Percentiles rank a stretch among this genome's conserved stretches.
Evolutionary conservation across 306 rosid genomes (phyloP).

Genomic region (Prinsepia uniflora): DNA sequence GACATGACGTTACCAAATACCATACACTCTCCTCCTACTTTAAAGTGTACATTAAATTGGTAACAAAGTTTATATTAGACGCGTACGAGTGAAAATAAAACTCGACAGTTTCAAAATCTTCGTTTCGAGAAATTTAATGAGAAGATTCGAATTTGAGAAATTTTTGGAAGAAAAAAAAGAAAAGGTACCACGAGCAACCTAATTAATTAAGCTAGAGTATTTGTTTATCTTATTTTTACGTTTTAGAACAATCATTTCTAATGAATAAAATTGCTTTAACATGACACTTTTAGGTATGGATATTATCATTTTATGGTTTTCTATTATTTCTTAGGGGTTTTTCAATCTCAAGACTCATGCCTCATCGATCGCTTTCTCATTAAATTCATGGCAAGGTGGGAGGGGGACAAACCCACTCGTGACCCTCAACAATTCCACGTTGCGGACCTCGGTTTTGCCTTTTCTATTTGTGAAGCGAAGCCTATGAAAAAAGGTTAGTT

Average conservation of each 20-base stretch:
- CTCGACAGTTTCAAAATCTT: too few relatives aligned
- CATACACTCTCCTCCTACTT: too few relatives aligned
- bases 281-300: neutral
- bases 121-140: too few relatives aligned
- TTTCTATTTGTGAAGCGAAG: neutral
- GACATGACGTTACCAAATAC: neutral
- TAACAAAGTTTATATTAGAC: too few relatives aligned
- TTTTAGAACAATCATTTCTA: neutral
- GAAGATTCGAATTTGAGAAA: too few relatives aligned
- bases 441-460: constrained; percentile 15
- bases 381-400: constrained; percentile 23
- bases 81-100: too few relatives aligned
- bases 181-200: too few relatives aligned
- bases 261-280: neutral
- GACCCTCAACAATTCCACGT: constrained; percentile 24
- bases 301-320: neutral
- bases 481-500: too few relatives aligned
- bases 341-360: too few relatives aligned
- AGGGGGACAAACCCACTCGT: constrained; percentile 41
- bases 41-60: neutral
- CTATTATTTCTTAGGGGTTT: neutral
- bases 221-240: too few relatives aligned
- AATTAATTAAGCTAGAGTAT: too few relatives aligned
- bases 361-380: constrained; percentile 21
- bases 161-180: too few relatives aligned